Base-by-base conservation (phyloP, 129 eudicot species). In the Saposhnikovia divaricata region DNA sequence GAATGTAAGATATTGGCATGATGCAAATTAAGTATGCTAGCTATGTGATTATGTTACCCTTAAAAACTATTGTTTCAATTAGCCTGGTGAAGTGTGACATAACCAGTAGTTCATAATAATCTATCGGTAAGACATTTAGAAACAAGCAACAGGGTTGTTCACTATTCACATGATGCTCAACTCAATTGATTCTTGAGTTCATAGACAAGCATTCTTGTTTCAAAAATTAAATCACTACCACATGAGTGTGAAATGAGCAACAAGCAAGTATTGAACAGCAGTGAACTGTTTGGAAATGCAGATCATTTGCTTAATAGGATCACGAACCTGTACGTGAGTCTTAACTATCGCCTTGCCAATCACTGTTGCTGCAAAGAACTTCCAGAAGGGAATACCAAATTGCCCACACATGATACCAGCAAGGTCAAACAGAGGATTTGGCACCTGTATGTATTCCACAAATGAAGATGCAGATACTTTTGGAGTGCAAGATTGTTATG, bases 381-480 rank as follows among this genome's bases (percentile, higher is more conserved):
- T 79, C 98, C 98, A 91, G 77, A 93, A 93, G 13, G 98, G 97
- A 77, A 93, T 88, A 77, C 96, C 92, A 78, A 91, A 88, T 86
- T 93, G 98, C 57, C 98, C 98, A 80, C 98, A 93, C 98, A 93
- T 93, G 55, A 93, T 91, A 31, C 98, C 98, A 74, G 97, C 97
- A 39, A 93, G 93, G 81, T 91, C 98, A 85, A 91, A 93, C 55
- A 93, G 84, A 78, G 98, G 96, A 87, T 91, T 93, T 66, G 97
- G 98, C 25, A 93, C 90, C 96, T 93, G 78, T 51, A 89, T 76
- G 73, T 34, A 47, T 15, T 70, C n/a, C 84, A 83, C 57, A 74
- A 21, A 9, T 9, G 40, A 6, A 19, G 37, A 44, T 18, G 28
- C 27, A 74, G 34, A 5, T 4, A 44, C 28, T 12, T n/a, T 43